Evolutionary conservation across 106 monocot species (phyloP), one percentile per base, ranked within the genome.

Genomic region (Dendrobium chrysotoxum): DNA sequence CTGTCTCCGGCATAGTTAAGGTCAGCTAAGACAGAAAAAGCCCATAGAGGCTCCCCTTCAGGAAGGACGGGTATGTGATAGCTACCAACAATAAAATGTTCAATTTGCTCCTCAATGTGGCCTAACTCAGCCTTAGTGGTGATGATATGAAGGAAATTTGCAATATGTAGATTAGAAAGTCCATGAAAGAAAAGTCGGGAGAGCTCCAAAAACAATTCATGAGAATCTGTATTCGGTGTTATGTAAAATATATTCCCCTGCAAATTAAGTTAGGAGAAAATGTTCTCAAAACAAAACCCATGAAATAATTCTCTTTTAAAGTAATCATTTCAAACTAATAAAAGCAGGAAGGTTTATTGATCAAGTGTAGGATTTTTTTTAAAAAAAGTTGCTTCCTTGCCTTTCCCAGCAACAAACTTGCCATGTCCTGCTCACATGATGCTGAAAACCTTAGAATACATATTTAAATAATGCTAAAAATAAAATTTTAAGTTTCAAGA

Each of bases 91-190:
- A 90, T 77, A 30, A 87, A 90, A 40, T 74, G 75, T 42, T 90
- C 90, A 45, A 85, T 75, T 72, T 90, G 80, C 7, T 83, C 83
- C 39, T 58, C 81, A n/a, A 45, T 83, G 31, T 64, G 79, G n/a
- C 85, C 83, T 28, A 85, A 85, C 57, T 87, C 83, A 2, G 31
- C 81, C 23, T 78, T 75, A 35, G 35, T 35, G 2, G 35, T 35
- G 50, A 87, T 83, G 61, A 85, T 90, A 50, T 90, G 85, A 80
- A 90, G 90, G 76, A 90, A 90, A 77, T 90, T 87, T 76, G 90
- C 85, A 44, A 86, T 81, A 17, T 85, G 90, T 46, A 87, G 79
- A 40, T 85, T 80, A 35, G 58, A 78, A 77, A 78, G 58, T 28
- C 87, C 87, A 41, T 82, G 20, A 76, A 85, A 85, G 71, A 89